Percentiles rank a stretch among this genome's conserved stretches.
Evolutionary conservation across 106 monocot genomes (phyloP).

Genomic region (Xerophyta viscosa): DNA sequence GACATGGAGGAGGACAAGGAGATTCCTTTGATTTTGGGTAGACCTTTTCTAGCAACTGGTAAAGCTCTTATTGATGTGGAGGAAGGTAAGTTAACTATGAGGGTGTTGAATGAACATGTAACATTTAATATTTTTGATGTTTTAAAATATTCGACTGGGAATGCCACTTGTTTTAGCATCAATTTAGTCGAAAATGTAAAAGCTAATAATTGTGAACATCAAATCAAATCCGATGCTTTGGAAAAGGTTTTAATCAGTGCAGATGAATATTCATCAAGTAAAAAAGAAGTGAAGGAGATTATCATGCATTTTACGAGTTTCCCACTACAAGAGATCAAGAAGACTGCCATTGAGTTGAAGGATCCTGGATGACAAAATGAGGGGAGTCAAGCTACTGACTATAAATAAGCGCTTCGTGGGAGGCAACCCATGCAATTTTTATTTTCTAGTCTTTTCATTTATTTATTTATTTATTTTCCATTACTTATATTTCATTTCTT

Average conservation of each 20-base stretch:
- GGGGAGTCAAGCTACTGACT: neutral
- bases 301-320: neutral
- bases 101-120: neutral
- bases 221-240: too few relatives aligned
- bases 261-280: too few relatives aligned
- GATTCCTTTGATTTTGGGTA: neutral
- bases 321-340: too few relatives aligned
- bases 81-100: neutral
- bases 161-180: neutral
- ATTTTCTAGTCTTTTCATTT: too few relatives aligned
- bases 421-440: slow-evolving; percentile 5
- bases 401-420: slow-evolving; percentile 1
- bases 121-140: neutral
- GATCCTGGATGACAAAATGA: neutral
- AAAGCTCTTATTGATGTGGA: neutral
- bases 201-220: too few relatives aligned
- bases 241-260: too few relatives aligned
- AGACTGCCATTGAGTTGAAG: neutral
- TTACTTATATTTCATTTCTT: too few relatives aligned
- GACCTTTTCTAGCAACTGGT: neutral
- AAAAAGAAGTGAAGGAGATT: neutral
- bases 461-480: too few relatives aligned
- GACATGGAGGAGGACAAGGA: neutral
- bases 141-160: neutral
- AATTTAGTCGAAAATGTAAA: neutral